Conservation (phyloP, 345 rosid genomes). For the Erysimum cheiranthoides region DNA sequence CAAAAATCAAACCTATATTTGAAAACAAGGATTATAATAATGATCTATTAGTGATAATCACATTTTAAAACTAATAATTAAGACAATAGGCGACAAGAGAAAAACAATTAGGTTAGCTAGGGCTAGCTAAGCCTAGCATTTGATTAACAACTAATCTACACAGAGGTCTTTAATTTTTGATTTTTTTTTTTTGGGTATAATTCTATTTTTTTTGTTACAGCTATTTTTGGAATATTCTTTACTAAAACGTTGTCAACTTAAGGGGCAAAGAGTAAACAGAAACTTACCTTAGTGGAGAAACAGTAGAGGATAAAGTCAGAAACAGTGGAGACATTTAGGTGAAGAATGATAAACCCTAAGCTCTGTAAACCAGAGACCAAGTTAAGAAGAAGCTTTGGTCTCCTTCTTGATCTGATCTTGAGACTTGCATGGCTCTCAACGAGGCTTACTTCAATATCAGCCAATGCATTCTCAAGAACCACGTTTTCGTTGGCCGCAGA, state of each 20-base stretch:
- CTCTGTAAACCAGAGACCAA: conserved; percentile 68
- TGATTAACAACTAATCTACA: conserved; percentile 7
- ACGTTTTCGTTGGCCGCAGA: conserved; percentile 24
- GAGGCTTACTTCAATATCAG: conserved; percentile 74
- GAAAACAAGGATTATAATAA: conserved; percentile 13
- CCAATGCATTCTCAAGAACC: conserved; percentile 37
- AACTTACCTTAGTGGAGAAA: conserved; percentile 78
- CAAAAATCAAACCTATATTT: conserved; percentile 11
- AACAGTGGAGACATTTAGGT: conserved; percentile 76
- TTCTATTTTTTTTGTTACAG: conserved; percentile 6
- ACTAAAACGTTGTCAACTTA: conserved; percentile 12
- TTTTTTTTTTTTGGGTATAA: not conserved
- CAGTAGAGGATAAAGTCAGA: conserved; percentile 71
- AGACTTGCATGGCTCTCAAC: conserved; percentile 85
- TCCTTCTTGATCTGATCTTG: conserved; percentile 70
- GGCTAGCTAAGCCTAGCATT: conserved; percentile 28
- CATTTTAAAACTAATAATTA: conserved; percentile 4
- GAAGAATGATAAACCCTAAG: conserved; percentile 74
- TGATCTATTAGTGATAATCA: conserved; percentile 8
- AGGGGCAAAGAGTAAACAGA: not conserved
- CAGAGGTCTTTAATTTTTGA: conserved; percentile 1
- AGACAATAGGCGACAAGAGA: conserved; percentile 27
- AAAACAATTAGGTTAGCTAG: conserved; percentile 36
- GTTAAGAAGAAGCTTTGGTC: conserved; percentile 75
- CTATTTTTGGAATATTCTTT: conserved; percentile 9